Base-by-base conservation (phyloP, 805 yeast genomes). In the Yarrowia sp. region DNA sequence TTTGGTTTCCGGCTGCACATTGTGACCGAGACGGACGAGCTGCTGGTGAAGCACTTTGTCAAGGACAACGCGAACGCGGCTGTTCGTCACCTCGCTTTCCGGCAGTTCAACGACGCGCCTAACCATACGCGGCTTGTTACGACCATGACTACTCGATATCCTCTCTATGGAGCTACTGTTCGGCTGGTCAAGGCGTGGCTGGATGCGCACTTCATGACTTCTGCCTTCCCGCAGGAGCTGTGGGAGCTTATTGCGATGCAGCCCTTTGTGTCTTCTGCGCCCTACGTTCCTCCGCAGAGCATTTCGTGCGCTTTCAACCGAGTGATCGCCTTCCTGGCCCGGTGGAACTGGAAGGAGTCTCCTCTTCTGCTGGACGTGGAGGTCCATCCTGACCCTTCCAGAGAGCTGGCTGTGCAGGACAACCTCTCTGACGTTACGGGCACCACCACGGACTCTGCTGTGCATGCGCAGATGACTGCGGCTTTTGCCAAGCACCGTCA, bases 271-370 rank as follows among this genome's bases (percentile, higher is more conserved):
- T 96, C 91, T 70, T 86, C 92, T 8, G 85, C 88, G 0, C 96
- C 97, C n/a, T 92, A 81, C 74, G 79, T 84, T 1, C 80, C 84
- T 1, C 98, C 99, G 3, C 83, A 86, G 25, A 85, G 93, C 62
- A 84, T 87, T 8, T 86, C 84, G 65, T 81, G 87, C 62, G 99
- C 97, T 6, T 90, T 94, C 71, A 76, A 89, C 63, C 85, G 94
- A 63, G 81, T 86, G 12, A 71, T 94, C 36, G 77, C 82, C 49
- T 88, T 87, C 68, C 72, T 94, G 46, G 80, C 96, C 24, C 75
- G 74, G 42, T 94, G 99, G 99, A 91, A 94, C 72, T 94, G 99
- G 99, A 87, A 83, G 68, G 96, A 88, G 65, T 90, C 87, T 49
- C 87, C 97, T 0, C 75, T 94, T 64, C 82, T 92, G 61, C 74